Evolutionary conservation across 2,329 filamentous ascomycete genomes (phyloP), one percentile per base, ranked within the genome.

Genomic region (Arachnomyces sp.): DNA sequence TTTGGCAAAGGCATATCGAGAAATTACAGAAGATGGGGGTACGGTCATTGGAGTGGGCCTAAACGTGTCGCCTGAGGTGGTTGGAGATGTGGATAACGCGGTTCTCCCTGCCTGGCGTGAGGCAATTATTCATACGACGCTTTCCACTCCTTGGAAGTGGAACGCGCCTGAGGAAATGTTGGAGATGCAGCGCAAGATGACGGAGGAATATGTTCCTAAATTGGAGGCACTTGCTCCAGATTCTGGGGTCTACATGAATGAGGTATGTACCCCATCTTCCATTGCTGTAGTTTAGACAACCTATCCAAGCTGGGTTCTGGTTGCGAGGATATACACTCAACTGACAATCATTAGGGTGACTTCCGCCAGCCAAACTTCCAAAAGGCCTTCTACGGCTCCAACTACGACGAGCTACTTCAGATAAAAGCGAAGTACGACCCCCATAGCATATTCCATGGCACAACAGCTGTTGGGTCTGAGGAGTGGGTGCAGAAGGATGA

Each of bases 401-500:
- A 66, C 43, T 69, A 68, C 36, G 45, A 44, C 1, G 52, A 43
- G 2, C 50, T 68, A 16, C 47, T 56, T 3, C 7, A 44, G 6
- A 52, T 70, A 18, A 70, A 70, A 57, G 45, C 52, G 7, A 60
- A 63, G 39, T 68, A 62, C 46, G 67, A 70, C 44, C 65, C 65
- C 4, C 31, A 56, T 0, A 53, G 54, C 2, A 39, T 76, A 6
- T 73, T 73, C 28, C 72, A 73, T 38, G 70, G 65, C 8, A 51
- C 50, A 4, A 67, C 63, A n/a, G 67, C 61, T 3, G 73, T 77
- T 4, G 73, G 72, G 0, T 73, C 69, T 41, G 73, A 77, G 37
- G 50, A 46, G 13, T 76, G 71, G 70, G 52, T 46, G 8, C 54
- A 62, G 7, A 51, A 44, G 1, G 47, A 48, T 3, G 52, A 63